These are phyloP conservation scores for Ulvella scutata DNA, from an alignment of 139 green algal genomes.

Conservation along the genomic window DNA sequence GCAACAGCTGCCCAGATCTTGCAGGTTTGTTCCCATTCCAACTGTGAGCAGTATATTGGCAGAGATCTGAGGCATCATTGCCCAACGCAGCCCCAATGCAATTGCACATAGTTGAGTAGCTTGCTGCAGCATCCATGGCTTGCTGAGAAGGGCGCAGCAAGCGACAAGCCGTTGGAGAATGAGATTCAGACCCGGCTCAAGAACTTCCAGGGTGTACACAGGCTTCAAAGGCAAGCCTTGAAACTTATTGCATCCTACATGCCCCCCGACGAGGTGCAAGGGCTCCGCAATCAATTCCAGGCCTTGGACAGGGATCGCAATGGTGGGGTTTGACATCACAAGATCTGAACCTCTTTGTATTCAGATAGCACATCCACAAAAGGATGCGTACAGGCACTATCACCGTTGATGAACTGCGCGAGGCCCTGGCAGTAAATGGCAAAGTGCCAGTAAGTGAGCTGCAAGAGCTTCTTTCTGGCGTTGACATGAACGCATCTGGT, in stretches of 20 bases:
- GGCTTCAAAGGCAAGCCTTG: conserved; percentile 91
- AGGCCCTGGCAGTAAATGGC: conserved; percentile 46
- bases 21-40: not conserved
- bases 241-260: conserved; percentile 42
- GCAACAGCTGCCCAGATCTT: conserved; percentile 52
- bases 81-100: no score
- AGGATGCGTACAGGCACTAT: conserved; percentile 61
- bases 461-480: conserved; percentile 49
- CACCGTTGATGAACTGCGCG: conserved; percentile 57
- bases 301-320: conserved; percentile 36
- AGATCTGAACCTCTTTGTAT: conserved; percentile 9
- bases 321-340: conserved; percentile 4
- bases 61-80: no score
- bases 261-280: conserved; percentile 45
- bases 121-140: conserved; percentile 90
- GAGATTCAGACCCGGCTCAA: conserved; percentile 68
- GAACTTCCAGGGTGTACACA: conserved; percentile 85
- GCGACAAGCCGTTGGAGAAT: conserved; percentile 19
- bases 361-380: conserved; percentile 60
- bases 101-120: no score
- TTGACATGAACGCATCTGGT: conserved; percentile 68
- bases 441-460: conserved; percentile 50
- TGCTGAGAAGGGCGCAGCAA: conserved; percentile 55
- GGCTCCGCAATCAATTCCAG: conserved; percentile 33
- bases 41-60: no score